Base-by-base conservation (phyloP, 1,284 basidiomycete genomes). In the Trametes pubescens region DNA sequence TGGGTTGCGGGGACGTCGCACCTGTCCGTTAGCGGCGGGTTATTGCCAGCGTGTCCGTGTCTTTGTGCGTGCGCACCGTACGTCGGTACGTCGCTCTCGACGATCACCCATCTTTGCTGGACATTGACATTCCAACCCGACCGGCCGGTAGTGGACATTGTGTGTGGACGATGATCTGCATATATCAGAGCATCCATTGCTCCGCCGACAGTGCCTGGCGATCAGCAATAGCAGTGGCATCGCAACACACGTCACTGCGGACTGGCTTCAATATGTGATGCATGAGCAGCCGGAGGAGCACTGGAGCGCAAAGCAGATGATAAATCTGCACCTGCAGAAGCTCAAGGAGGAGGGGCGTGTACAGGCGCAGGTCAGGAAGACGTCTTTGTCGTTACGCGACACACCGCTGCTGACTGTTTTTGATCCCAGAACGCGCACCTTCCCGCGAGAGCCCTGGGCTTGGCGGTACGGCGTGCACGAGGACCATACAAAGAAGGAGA, bases 361-460 rank as follows among this genome's bases (percentile, higher is more conserved):
- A n/a, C 32, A n/a, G 21, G 40, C n/a, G 53, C n/a, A 46, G 26
- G 53, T 55, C 37, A 37, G 34, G 47, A 48, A 48, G 51, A 52
- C 51, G 51, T 38, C 34, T 37, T 52, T 6, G 29, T 43, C 34
- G 26, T 32, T n/a, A 18, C 21, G 21, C 52, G 24, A 16, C 10
- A 14, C 47, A 26, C 21, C 24, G 21, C 22, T 8, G 44, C 55
- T 57, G 44, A 57, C 46, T 24, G 43, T 54, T 18, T 29, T n/a
- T 59, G 57, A 59, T 60, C 51, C 29, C 21, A 46, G 38, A 43
- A n/a, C 5, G 51, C n/a, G 51, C 32, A 26, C 38, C 38, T 46
- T 54, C 59, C 49, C 59, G 59, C 59, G 59, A 60, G 32, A 37
- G n/a, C 16, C 16, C 40, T 32, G 32, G 22, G 29, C 49, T 21